These are phyloP conservation scores for Thermothielavioides terrestris DNA, from an alignment of 495 filamentous ascomycete genomes.

Conservation along the genomic window DNA sequence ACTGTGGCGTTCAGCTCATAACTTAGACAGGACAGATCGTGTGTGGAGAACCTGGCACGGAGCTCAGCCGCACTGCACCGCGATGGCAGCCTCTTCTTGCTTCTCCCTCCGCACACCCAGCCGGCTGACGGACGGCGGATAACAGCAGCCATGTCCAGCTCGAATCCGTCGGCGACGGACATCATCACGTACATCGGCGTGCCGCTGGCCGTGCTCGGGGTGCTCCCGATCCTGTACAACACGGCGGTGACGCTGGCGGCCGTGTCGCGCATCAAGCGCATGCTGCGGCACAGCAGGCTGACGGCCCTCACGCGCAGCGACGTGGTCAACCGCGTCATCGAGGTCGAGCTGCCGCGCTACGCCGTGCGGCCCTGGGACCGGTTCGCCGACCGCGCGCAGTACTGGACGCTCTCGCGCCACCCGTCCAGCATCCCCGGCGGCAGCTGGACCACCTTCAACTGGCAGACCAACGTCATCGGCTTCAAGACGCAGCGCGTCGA, in stretches of 20 bases:
- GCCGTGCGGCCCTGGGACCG: slow-evolving; percentile 53
- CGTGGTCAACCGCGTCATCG: slow-evolving; percentile 55
- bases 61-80: no score
- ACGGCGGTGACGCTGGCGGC: slow-evolving; percentile 44
- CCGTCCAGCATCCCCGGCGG: slow-evolving; percentile 48
- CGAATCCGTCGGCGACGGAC: slow-evolving; percentile 24
- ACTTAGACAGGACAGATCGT: no score
- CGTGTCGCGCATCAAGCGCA: slow-evolving; percentile 47
- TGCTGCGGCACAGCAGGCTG: slow-evolving; percentile 44
- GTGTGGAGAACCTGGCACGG: no score
- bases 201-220: slow-evolving; percentile 57
- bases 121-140: no score
- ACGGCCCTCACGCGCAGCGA: slow-evolving; percentile 51
- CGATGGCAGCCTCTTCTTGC: no score
- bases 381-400: slow-evolving; percentile 40
- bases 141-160: slow-evolving; percentile 2
- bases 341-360: slow-evolving; percentile 56
- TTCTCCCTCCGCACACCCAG: no score
- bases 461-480: slow-evolving; percentile 52
- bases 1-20: no score
- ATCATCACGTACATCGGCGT: slow-evolving; percentile 51
- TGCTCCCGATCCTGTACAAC: slow-evolving; percentile 60
- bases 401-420: slow-evolving; percentile 45
- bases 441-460: slow-evolving; percentile 56
- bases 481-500: slow-evolving; percentile 51